Conservation (phyloP, 805 yeast species). For the Ogataea pilisensis region DNA sequence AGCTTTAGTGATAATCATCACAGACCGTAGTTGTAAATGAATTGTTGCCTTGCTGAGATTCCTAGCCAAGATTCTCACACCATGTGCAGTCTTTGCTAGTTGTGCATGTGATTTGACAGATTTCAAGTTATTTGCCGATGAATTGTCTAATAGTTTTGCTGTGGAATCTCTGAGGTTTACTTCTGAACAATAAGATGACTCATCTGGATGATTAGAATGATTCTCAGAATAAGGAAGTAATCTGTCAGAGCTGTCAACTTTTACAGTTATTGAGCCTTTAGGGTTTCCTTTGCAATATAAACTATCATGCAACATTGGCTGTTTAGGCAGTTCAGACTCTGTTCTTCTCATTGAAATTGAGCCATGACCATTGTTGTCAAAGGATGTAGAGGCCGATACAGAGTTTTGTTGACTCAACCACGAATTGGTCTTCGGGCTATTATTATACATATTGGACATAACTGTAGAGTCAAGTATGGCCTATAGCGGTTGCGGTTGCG, state of each 20-base stretch:
- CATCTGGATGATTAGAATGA: too few relatives aligned
- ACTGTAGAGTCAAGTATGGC: too few relatives aligned
- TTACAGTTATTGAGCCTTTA: conserved; percentile 16
- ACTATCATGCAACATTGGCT: conserved; percentile 28
- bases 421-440: too few relatives aligned
- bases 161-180: conserved; percentile 11
- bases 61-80: conserved; percentile 71
- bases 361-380: background rate
- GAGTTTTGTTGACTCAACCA: too few relatives aligned
- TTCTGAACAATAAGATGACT: too few relatives aligned
- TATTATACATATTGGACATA: too few relatives aligned
- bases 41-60: conserved; percentile 68
- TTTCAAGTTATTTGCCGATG: conserved; percentile 41
- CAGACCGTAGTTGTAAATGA: conserved; percentile 61
- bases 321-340: conserved; percentile 22
- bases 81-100: conserved; percentile 76
- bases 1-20: conserved; percentile 86
- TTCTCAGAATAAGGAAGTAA: conserved; percentile 6
- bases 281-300: conserved; percentile 25
- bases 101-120: conserved; percentile 68
- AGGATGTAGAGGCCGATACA: background rate
- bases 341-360: conserved; percentile 8
- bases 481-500: too few relatives aligned
- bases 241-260: conserved; percentile 15
- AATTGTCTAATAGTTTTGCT: conserved; percentile 15